phyloP scores from a whole-genome alignment of 306 rosid species.

The Geum urbanum region DNA sequence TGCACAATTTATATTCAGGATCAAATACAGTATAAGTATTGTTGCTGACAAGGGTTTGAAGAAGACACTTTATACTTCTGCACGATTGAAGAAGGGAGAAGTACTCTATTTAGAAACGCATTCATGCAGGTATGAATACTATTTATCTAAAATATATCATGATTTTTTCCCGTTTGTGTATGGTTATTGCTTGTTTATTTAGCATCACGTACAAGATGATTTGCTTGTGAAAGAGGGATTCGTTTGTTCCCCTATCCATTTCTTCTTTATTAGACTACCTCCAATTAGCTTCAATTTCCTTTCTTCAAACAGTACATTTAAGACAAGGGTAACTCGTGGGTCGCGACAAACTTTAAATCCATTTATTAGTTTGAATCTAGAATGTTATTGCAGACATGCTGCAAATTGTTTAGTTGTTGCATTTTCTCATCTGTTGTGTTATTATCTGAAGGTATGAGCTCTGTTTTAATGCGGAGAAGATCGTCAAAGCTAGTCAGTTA shows the following conservation, averaged over 20 bases:
- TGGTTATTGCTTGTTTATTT: neutral
- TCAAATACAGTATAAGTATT: constrained; percentile 90
- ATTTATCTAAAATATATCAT: neutral
- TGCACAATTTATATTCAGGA: constrained; percentile 45
- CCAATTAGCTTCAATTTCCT: neutral
- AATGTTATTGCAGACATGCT: neutral
- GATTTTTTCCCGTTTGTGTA: neutral
- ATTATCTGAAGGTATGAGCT: constrained; percentile 74
- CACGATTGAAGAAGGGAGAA: constrained; percentile 96
- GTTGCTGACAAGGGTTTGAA: constrained; percentile 98
- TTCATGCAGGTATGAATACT: constrained; percentile 62
- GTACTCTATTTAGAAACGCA: constrained; percentile 89
- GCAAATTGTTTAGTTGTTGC: neutral
- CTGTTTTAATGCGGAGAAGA: constrained; percentile 77
- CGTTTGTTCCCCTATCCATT: neutral
- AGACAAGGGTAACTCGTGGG: neutral
- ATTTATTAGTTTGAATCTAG: neutral
- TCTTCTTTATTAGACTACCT: neutral
- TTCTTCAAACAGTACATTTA: neutral
- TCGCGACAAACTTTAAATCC: neutral
- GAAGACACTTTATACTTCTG: constrained; percentile 79
- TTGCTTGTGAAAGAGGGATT: neutral
- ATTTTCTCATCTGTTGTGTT: constrained; percentile 15
- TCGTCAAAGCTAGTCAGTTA: constrained; percentile 46
- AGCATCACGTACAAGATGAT: neutral